A percentile compares a stretch with the other conserved stretches of the same genome.
Conservation (phyloP, 129 eudicot species). For the Rutidosis leptorrhynchoides region DNA sequence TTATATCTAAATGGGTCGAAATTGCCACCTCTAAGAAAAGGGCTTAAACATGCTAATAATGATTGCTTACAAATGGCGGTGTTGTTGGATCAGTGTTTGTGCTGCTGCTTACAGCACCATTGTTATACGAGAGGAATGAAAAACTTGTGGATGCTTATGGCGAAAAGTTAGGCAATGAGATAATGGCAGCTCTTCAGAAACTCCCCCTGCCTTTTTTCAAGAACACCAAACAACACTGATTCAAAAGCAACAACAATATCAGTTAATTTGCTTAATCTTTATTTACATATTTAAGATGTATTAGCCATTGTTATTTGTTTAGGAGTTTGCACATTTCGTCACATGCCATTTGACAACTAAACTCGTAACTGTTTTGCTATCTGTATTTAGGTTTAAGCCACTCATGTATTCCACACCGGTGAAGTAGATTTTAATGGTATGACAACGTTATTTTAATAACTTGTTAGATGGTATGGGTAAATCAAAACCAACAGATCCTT, state of each 20-base stretch:
- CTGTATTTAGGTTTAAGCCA: slow-evolving; percentile 11
- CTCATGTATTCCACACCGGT: slow-evolving; percentile 24
- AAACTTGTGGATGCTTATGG: slow-evolving; percentile 67
- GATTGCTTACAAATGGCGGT: slow-evolving; percentile 2
- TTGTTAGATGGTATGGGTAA: background rate
- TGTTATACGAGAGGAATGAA: slow-evolving; percentile 74
- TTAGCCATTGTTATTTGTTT: slow-evolving; percentile 18
- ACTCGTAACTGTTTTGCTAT: slow-evolving; percentile 19
- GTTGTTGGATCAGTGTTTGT: slow-evolving; percentile 49
- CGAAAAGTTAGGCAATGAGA: slow-evolving; percentile 42
- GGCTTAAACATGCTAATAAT: background rate
- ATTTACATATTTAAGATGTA: slow-evolving; percentile 6
- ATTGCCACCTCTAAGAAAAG: background rate
- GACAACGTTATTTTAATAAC: slow-evolving; percentile 19
- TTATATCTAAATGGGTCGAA: background rate
- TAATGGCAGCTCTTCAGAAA: slow-evolving; percentile 58
- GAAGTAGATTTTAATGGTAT: slow-evolving; percentile 20
- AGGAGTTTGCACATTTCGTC: slow-evolving; percentile 19
- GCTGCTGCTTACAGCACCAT: slow-evolving; percentile 55
- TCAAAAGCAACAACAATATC: slow-evolving; percentile 7
- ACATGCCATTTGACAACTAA: slow-evolving; percentile 13
- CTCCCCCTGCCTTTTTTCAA: slow-evolving; percentile 58
- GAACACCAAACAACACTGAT: slow-evolving; percentile 49
- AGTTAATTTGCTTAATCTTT: background rate
- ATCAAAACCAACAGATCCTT: background rate